Evolutionary conservation across 2,329 filamentous ascomycete species (phyloP).

Genomic region (Microdochium bolleyi): DNA sequence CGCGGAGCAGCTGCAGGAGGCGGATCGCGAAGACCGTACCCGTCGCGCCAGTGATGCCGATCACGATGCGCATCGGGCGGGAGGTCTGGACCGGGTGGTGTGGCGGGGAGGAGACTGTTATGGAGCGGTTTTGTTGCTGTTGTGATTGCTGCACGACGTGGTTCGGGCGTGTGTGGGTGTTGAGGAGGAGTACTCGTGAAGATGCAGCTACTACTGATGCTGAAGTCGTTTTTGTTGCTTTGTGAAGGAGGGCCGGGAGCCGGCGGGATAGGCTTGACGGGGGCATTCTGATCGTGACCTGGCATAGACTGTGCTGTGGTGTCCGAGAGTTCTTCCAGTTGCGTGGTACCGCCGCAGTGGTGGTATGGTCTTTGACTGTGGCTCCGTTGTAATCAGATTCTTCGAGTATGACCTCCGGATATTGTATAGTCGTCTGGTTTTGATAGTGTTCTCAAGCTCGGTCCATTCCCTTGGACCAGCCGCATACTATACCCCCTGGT

Average conservation of each 20-base stretch:
- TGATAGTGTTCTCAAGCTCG: no score
- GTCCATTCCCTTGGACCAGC: no score
- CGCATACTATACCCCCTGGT: no score
- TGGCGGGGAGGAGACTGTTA: constrained; percentile 11
- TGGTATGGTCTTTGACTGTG: no score
- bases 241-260: neutral
- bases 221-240: neutral
- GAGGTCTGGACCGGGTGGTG: neutral
- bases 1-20: constrained; percentile 28
- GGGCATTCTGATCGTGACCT: neutral
- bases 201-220: neutral
- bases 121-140: no score
- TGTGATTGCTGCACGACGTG: neutral
- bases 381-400: no score
- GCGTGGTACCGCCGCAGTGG: neutral
- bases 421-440: no score
- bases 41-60: constrained; percentile 42
- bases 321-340: neutral
- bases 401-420: no score
- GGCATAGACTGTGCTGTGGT: neutral
- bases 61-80: constrained; percentile 22
- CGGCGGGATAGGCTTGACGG: neutral
- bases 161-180: neutral
- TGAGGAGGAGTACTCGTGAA: neutral
- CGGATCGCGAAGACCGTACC: constrained; percentile 34